These are phyloP conservation scores for Crithidia thermophila DNA, from an alignment of 208 protist species.

Conservation along the genomic window DNA sequence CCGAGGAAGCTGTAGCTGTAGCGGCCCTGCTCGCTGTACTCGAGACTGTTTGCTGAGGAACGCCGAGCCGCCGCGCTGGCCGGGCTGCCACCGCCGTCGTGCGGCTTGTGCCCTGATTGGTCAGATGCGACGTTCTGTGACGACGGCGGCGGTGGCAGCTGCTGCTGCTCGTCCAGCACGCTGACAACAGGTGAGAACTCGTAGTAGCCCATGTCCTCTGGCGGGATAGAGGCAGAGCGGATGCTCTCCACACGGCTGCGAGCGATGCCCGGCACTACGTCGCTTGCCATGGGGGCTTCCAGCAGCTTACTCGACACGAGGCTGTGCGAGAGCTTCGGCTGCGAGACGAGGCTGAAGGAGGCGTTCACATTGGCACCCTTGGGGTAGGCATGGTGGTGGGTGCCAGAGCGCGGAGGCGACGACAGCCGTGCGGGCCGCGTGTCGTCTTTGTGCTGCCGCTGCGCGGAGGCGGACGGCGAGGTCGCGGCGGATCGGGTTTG, in stretches of 20 bases:
- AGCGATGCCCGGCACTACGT: background rate
- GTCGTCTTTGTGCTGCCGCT: no score
- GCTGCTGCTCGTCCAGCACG: background rate
- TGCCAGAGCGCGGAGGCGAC: no score
- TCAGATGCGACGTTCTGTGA: background rate
- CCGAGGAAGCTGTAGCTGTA: constrained; percentile 30
- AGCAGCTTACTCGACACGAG: constrained; percentile 4
- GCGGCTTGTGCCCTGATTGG: background rate
- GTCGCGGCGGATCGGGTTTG: background rate
- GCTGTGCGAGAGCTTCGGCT: background rate
- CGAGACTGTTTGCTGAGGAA: constrained; percentile 17
- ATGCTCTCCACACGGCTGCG: background rate
- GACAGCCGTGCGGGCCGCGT: no score
- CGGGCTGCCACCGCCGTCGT: background rate
- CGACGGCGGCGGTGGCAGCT: background rate
- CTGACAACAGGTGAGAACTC: background rate
- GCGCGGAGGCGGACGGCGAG: background rate
- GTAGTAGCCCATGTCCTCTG: constrained; percentile 1
- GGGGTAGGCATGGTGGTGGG: no score
- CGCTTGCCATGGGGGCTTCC: background rate
- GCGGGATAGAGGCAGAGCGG: background rate
- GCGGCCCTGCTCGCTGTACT: constrained; percentile 26
- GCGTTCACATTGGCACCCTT: background rate
- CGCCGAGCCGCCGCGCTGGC: background rate
- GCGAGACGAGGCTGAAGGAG: background rate